Percentiles rank a stretch among this genome's conserved stretches.
These are phyloP conservation scores for Calonectria naviculata DNA, from an alignment of 2,329 filamentous ascomycete species.

Conservation along the genomic window DNA sequence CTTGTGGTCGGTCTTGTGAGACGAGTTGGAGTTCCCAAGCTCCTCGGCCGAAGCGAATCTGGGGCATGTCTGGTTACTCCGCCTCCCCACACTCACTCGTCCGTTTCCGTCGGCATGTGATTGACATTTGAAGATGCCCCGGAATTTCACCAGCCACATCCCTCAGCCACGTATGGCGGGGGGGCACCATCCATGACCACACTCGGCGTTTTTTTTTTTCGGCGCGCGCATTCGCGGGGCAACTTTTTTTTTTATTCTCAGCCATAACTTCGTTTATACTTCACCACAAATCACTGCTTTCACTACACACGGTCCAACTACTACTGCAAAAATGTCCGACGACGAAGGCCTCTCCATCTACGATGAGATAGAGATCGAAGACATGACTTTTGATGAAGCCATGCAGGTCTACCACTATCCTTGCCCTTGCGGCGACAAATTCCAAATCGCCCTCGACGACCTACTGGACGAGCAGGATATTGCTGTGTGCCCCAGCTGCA, in stretches of 20 bases:
- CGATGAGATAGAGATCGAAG: constrained; percentile 98
- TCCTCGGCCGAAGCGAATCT: constrained; percentile 42
- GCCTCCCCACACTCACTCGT: constrained; percentile 36
- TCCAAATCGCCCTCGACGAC: constrained; percentile 89
- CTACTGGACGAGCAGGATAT: constrained; percentile 91
- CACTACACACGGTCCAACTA: not conserved
- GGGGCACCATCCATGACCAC: not conserved
- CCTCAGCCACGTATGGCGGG: constrained; percentile 17
- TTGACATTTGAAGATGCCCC: constrained; percentile 29
- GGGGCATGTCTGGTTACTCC: constrained; percentile 34
- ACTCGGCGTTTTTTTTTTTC: not conserved
- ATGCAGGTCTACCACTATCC: constrained; percentile 95
- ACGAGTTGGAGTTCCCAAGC: constrained; percentile 27
- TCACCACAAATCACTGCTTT: not conserved
- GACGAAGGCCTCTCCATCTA: constrained; percentile 80
- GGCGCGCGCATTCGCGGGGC: constrained; percentile 40
- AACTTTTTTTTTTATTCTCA: constrained; percentile 28
- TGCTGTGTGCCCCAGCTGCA: constrained; percentile 97
- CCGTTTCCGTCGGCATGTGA: constrained; percentile 40
- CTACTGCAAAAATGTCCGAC: constrained; percentile 64
- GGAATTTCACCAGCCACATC: constrained; percentile 17
- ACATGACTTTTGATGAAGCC: constrained; percentile 89
- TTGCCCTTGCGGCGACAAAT: constrained; percentile 96
- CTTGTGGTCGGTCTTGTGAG: constrained; percentile 11
- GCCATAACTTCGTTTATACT: constrained; percentile 1